Base-by-base conservation (phyloP, 2,329 filamentous ascomycete genomes). In the Fusarium keratoplasticum region DNA sequence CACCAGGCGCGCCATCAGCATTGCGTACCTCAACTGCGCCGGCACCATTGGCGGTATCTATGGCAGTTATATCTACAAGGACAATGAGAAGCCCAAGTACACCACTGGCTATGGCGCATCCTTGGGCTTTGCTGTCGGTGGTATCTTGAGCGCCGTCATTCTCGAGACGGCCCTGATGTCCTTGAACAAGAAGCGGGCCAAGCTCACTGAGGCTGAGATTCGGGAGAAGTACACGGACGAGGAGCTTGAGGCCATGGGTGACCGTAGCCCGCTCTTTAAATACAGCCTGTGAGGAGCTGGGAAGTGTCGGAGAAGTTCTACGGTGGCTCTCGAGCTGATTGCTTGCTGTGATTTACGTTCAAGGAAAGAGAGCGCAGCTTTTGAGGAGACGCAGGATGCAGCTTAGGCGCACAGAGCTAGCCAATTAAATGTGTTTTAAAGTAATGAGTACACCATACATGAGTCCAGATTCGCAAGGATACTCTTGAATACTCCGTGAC, bases 1-100 rank as follows among this genome's bases (percentile, higher is more conserved):
- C 0, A 77, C 77, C 0, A 84, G 82, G 59, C 73, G 82, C 1
- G 82, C 82, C 0, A 78, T 82, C 44, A 82, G 81, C 1, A 83
- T 83, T 44, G 83, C 77, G 0, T 80, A 77, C 8, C 70, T 84
- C 3, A 81, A 83, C 11, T 76, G 72, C 0, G 61, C 74, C 0
- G 76, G 76, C 2, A 79, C 75, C 0, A 64, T 74, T 6, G 77
- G 77, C 10, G 77, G 77, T 16, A 75, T 79, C 8, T 68, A 76
- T 14, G 77, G 77, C 0, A 79, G 77, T 22, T 75, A 76, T 35
- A 79, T 79, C 44, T 79, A 76, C 27, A 71, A 69, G 13, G 71
- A 71, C 4, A 67, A 33, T 6, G 76, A 79, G 52, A 78, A 74
- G 47, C 77, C 77, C 1, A 70, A 73, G 11, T 80, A 80, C 6